Evolutionary conservation across 306 rosid species (phyloP).

Genomic region (Comarum palustre): DNA sequence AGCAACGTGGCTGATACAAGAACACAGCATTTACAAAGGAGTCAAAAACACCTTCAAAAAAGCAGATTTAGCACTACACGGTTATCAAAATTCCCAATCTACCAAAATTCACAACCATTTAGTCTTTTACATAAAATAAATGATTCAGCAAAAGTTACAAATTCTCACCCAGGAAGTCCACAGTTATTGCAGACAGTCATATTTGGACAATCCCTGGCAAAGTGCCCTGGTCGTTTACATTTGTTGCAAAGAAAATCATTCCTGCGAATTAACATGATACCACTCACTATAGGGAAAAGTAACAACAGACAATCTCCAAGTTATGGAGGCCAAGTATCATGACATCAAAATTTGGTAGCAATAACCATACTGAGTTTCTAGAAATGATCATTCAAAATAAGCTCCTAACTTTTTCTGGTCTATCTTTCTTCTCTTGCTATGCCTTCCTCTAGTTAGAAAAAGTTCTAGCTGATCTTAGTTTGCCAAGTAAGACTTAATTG

Average conservation of each 20-base stretch:
- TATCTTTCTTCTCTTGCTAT: not conserved
- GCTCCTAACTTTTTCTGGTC: too few relatives aligned
- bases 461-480: not conserved
- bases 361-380: not conserved
- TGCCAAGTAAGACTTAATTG: not conserved
- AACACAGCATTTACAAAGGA: not conserved
- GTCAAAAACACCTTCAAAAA: not conserved
- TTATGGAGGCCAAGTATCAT: not conserved
- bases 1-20: conserved; percentile 25
- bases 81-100: not conserved
- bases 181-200: conserved; percentile 30
- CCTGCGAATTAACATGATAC: not conserved
- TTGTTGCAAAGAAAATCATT: conserved; percentile 27
- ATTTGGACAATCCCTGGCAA: conserved; percentile 27
- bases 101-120: not conserved
- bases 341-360: not conserved
- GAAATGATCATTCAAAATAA: not conserved
- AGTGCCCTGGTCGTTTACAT: conserved; percentile 32
- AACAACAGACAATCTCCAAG: not conserved
- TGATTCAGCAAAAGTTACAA: not conserved
- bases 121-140: not conserved
- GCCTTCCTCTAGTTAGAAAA: not conserved
- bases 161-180: conserved; percentile 30
- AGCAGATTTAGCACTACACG: not conserved
- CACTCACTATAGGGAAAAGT: not conserved